A percentile compares a stretch with the other conserved stretches of the same genome.
These are phyloP conservation scores for Fusarium equiseti DNA, from an alignment of 2,329 filamentous ascomycete species.

Conservation along the genomic window DNA sequence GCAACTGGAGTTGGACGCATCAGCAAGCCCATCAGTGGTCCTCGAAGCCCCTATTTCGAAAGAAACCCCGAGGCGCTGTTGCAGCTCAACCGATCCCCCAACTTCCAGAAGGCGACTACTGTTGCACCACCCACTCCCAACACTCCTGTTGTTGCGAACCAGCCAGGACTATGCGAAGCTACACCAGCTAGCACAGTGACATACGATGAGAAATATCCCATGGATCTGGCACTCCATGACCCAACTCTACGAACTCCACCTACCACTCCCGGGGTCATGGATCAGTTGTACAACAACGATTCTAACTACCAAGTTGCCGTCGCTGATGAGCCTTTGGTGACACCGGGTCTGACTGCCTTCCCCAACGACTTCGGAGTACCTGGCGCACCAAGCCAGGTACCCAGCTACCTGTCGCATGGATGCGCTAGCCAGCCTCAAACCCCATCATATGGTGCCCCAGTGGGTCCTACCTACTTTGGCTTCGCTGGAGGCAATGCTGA, in stretches of 20 bases:
- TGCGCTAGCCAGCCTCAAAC: conserved; percentile 62
- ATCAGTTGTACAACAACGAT: conserved; percentile 56
- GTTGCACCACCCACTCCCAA: conserved; percentile 64
- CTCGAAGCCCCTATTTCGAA: conserved; percentile 57
- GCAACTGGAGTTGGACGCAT: conserved; percentile 58
- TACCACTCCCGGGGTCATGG: conserved; percentile 63
- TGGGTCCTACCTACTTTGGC: conserved; percentile 58
- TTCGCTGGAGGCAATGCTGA: conserved; percentile 58
- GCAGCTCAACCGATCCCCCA: conserved; percentile 59
- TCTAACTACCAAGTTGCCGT: conserved; percentile 55
- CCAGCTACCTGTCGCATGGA: conserved; percentile 59
- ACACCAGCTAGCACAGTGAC: conserved; percentile 53
- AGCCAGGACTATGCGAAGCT: conserved; percentile 56
- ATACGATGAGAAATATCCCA: conserved; percentile 48
- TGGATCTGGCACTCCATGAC: conserved; percentile 54
- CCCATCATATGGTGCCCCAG: conserved; percentile 59
- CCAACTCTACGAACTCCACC: conserved; percentile 66
- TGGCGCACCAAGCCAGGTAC: conserved; percentile 55
- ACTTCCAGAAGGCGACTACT: conserved; percentile 54
- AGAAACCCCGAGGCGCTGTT: conserved; percentile 61
- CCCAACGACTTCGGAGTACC: conserved; percentile 61
- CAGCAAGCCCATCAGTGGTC: conserved; percentile 49
- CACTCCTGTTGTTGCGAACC: conserved; percentile 58
- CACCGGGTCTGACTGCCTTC: conserved; percentile 60
- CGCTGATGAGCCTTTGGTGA: conserved; percentile 63